Evolutionary conservation across 306 rosid genomes (phyloP).

Genomic region (Begonia fuchsioides): DNA sequence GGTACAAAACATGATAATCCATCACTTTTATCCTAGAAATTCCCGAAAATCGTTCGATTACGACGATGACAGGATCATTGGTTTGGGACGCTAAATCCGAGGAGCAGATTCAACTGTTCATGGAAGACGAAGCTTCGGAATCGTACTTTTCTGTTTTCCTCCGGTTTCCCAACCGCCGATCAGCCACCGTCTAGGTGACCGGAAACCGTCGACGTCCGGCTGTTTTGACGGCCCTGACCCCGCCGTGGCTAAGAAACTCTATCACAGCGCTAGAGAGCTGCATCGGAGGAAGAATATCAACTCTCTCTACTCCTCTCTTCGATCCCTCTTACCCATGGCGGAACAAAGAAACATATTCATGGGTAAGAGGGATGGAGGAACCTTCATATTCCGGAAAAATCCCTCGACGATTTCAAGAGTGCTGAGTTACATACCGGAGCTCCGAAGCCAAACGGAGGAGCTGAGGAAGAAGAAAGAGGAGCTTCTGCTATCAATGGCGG

Average conservation of each 20-base stretch:
- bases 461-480: constrained; percentile 30
- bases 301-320: constrained; percentile 44
- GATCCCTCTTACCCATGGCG: constrained; percentile 36
- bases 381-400: no score
- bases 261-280: constrained; percentile 76
- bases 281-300: constrained; percentile 74
- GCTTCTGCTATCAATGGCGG: constrained; percentile 16
- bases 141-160: neutral
- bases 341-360: no score
- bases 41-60: no score
- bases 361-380: no score
- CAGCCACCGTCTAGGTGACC: no score
- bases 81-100: no score
- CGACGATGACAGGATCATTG: no score
- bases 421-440: constrained; percentile 46
- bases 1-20: no score
- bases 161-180: neutral
- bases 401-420: constrained; percentile 43
- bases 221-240: neutral
- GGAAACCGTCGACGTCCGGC: neutral
- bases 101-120: no score
- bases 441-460: constrained; percentile 38
- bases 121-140: neutral
- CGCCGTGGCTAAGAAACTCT: constrained; percentile 31
- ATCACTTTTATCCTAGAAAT: no score